phyloP scores from a whole-genome alignment of 2,329 filamentous ascomycete genomes.

The Monosporascus sp. region DNA sequence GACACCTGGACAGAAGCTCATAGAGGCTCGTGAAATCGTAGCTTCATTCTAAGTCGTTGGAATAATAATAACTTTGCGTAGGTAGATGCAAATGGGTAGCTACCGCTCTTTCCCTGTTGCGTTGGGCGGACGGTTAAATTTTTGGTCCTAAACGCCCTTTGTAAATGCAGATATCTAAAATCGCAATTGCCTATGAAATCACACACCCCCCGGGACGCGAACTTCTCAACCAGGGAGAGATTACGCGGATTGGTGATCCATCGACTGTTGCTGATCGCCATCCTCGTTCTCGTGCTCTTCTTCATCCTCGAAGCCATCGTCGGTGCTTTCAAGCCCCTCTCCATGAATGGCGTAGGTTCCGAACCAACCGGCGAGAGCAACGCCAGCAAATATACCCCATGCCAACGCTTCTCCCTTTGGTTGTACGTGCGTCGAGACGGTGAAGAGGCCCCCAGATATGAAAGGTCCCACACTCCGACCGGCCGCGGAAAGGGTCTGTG shows the following conservation, averaged over 20 bases:
- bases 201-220: too few species aligned
- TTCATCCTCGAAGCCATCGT: conserved; percentile 35
- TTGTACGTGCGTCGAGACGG: conserved; percentile 64
- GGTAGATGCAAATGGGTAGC: neutral
- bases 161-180: neutral
- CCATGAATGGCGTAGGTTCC: conserved; percentile 74
- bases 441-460: conserved; percentile 80
- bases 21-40: neutral
- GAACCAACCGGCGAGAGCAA: conserved; percentile 75
- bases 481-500: conserved; percentile 87
- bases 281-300: conserved; percentile 22
- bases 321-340: conserved; percentile 53
- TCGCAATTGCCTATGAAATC: neutral
- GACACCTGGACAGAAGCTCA: neutral
- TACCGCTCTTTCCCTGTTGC: neutral
- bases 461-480: conserved; percentile 87
- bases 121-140: neutral
- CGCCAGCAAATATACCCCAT: conserved; percentile 81
- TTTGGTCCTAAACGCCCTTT: neutral
- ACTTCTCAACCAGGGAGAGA: too few species aligned
- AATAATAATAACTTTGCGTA: too few species aligned
- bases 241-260: neutral
- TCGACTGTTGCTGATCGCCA: neutral
- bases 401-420: conserved; percentile 80
- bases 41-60: neutral